Conservation (phyloP, 805 yeast genomes). For the Ogataea ganodermae region DNA sequence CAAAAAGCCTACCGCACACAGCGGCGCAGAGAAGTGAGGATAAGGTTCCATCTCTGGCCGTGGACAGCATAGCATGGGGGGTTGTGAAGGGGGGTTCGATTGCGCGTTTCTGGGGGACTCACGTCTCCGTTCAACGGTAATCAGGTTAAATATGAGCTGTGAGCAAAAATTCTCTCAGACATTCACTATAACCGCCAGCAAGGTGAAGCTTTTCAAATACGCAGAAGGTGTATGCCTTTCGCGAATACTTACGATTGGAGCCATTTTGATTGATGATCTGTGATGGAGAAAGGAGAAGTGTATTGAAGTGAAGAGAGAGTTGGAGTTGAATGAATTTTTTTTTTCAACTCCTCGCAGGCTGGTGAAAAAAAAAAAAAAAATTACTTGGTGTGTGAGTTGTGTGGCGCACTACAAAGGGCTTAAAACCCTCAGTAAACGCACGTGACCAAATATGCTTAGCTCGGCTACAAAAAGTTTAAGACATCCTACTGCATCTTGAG, state of each 20-base stretch:
- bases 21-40: conserved; percentile 10
- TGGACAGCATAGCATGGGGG: conserved; percentile 18
- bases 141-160: conserved; percentile 28
- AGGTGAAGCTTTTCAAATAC: conserved; percentile 14
- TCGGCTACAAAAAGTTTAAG: too few relatives aligned
- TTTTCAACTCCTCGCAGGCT: not conserved
- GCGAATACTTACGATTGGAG: conserved; percentile 40
- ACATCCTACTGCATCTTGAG: not conserved
- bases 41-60: conserved; percentile 14
- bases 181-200: conserved; percentile 34
- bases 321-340: conserved; percentile 4
- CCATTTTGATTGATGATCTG: conserved; percentile 28
- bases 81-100: conserved; percentile 4
- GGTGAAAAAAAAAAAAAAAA: not conserved
- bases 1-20: conserved; percentile 28
- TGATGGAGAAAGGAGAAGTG: not conserved
- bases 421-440: conserved; percentile 8
- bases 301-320: not conserved
- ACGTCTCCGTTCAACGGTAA: not conserved
- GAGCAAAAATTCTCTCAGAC: conserved; percentile 19
- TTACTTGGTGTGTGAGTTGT: not conserved
- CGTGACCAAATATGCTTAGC: conserved; percentile 10
- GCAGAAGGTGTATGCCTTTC: not conserved
- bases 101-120: not conserved
- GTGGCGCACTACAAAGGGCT: conserved; percentile 2